These are phyloP conservation scores for Pseudisothecium myosuroides DNA, from an alignment of 225 moss, liverwort and hornwort genomes.

Conservation along the genomic window DNA sequence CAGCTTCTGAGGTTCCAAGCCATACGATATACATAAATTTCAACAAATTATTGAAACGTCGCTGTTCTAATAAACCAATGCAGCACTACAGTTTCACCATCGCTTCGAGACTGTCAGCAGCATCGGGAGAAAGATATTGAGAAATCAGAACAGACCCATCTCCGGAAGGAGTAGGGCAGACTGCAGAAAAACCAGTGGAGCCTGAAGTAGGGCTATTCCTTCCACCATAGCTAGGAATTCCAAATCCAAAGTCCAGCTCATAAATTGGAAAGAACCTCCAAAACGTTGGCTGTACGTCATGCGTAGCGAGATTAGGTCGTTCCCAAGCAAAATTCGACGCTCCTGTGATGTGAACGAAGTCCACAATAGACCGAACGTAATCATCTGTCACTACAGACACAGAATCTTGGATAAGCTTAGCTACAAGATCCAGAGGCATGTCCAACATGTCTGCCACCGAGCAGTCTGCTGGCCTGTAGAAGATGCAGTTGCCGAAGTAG, in stretches of 20 bases:
- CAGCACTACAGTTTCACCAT: neutral
- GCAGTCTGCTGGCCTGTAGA: neutral
- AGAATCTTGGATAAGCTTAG: constrained; percentile 1
- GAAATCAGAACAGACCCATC: constrained; percentile 8
- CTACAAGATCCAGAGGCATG: constrained; percentile 4
- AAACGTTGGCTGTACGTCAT: constrained; percentile 7
- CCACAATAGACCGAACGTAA: constrained; percentile 4
- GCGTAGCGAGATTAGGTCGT: neutral
- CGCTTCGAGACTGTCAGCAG: neutral
- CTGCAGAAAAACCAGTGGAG: constrained; percentile 3
- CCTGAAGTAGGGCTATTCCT: neutral
- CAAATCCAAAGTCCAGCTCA: constrained; percentile 30
- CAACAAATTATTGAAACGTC: neutral
- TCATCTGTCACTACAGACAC: constrained; percentile 8
- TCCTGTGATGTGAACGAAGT: constrained; percentile 3
- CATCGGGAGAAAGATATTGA: neutral
- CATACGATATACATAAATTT: neutral
- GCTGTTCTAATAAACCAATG: neutral
- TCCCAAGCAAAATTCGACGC: neutral
- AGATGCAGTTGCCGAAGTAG: constrained; percentile 31
- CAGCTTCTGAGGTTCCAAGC: neutral
- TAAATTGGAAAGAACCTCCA: constrained; percentile 39
- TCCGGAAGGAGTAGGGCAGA: neutral
- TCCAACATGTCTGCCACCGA: constrained; percentile 16
- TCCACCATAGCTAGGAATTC: constrained; percentile 6